phyloP scores from a whole-genome alignment of 2,329 filamentous ascomycete species.

The Penicillium sp. region DNA sequence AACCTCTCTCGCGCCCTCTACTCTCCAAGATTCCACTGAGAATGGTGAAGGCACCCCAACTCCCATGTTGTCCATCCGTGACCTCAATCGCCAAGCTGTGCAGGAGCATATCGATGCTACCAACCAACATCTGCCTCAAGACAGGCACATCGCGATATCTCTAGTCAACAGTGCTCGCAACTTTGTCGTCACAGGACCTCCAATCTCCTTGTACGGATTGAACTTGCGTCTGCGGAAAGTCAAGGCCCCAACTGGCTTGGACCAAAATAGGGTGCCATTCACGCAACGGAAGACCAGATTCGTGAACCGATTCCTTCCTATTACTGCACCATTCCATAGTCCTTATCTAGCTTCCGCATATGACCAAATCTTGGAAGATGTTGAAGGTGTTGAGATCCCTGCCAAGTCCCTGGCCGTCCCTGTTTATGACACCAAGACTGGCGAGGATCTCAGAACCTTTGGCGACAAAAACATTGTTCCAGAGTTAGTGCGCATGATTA shows the following conservation, averaged over 20 bases:
- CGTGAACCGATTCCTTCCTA: conserved; percentile 93
- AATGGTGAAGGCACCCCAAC: conserved; percentile 93
- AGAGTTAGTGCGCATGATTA: conserved; percentile 85
- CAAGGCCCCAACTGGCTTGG: conserved; percentile 94
- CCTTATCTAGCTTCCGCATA: conserved; percentile 82
- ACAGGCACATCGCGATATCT: conserved; percentile 91
- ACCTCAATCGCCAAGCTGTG: conserved; percentile 80
- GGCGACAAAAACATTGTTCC: conserved; percentile 78
- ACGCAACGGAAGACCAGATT: conserved; percentile 96
- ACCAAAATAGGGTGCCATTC: conserved; percentile 90
- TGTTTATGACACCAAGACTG: conserved; percentile 86
- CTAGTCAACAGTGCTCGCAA: conserved; percentile 96
- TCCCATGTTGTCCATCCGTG: conserved; percentile 96
- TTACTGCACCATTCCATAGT: conserved; percentile 98
- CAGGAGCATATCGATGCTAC: conserved; percentile 96
- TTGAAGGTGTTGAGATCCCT: conserved; percentile 76
- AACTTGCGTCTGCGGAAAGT: conserved; percentile 94
- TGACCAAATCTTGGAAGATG: conserved; percentile 76
- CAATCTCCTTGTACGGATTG: conserved; percentile 91
- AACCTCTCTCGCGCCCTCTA: conserved; percentile 85
- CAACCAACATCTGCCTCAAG: conserved; percentile 89
- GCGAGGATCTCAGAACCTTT: conserved; percentile 71
- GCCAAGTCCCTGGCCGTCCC: conserved; percentile 72
- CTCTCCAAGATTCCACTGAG: conserved; percentile 88
- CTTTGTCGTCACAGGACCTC: conserved; percentile 92